These are phyloP conservation scores for Aphanomyces astaci DNA, from an alignment of 352 stramenopile genomes.

Conservation along the genomic window DNA sequence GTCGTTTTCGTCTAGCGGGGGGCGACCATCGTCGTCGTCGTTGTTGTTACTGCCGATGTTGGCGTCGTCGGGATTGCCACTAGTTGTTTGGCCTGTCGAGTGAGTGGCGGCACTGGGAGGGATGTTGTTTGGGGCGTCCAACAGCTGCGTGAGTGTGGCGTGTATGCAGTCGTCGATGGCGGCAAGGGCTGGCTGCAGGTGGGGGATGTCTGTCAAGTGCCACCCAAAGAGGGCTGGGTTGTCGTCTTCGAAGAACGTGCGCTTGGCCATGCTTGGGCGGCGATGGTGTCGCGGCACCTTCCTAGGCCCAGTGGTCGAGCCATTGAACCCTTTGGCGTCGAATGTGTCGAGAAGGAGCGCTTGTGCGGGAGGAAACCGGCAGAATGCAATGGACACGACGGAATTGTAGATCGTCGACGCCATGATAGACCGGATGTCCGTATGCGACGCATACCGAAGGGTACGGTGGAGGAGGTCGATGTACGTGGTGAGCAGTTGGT, in stretches of 20 bases:
- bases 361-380: background rate
- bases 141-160: background rate
- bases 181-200: background rate
- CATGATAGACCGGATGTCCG: constrained; percentile 10
- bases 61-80: background rate
- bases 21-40: background rate
- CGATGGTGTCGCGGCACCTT: background rate
- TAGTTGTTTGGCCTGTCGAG: background rate
- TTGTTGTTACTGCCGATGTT: background rate
- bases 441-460: background rate
- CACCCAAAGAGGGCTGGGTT: constrained; percentile 15
- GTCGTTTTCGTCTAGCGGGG: too few relatives aligned
- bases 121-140: background rate
- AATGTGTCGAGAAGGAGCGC: constrained; percentile 5
- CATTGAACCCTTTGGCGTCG: constrained; percentile 3
- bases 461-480: background rate
- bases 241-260: constrained; percentile 16
- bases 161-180: background rate
- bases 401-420: constrained; percentile 7
- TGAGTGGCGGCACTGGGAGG: background rate
- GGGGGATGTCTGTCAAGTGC: background rate
- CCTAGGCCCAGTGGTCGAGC: background rate
- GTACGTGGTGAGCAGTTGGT: constrained; percentile 2
- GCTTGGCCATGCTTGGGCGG: background rate
- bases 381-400: constrained; percentile 11